Percentiles rank a stretch among this genome's conserved stretches.
phyloP scores from a whole-genome alignment of 768 basidiomycete genomes.

The Trametopsis cervina region DNA sequence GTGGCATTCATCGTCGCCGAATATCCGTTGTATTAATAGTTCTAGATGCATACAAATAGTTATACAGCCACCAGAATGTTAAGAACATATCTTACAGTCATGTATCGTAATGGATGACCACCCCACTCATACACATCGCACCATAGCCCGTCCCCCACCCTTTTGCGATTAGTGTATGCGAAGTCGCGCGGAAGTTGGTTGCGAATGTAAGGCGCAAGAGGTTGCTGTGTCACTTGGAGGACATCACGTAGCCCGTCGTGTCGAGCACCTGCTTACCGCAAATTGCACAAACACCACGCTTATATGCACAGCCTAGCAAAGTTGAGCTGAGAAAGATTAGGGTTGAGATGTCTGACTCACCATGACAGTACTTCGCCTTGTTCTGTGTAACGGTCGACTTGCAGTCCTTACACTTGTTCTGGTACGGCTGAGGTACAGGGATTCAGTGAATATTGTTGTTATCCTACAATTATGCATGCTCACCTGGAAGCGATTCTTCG shows the following conservation, averaged over 20 bases:
- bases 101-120: no score
- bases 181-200: no score
- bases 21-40: no score
- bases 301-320: conserved; percentile 21
- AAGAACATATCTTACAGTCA: no score
- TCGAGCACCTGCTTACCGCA: conserved; percentile 85
- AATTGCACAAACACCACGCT: conserved; percentile 81
- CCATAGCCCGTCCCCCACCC: no score
- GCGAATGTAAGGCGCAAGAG: no score
- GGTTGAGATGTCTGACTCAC: conserved; percentile 39
- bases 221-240: conserved; percentile 72
- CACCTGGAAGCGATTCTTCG: conserved; percentile 75
- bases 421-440: conserved; percentile 55
- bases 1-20: no score
- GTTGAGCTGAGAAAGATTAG: conserved; percentile 3
- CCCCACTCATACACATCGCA: no score
- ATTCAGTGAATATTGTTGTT: conserved; percentile 1
- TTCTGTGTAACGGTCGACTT: conserved; percentile 82
- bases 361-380: conserved; percentile 84
- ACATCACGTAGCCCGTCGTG: conserved; percentile 80
- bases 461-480: conserved; percentile 18
- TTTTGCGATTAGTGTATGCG: no score
- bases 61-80: no score
- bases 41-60: no score
- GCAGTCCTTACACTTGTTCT: conserved; percentile 83